Conservation (phyloP, 352 stramenopile species). For the Globisporangium parvum region DNA sequence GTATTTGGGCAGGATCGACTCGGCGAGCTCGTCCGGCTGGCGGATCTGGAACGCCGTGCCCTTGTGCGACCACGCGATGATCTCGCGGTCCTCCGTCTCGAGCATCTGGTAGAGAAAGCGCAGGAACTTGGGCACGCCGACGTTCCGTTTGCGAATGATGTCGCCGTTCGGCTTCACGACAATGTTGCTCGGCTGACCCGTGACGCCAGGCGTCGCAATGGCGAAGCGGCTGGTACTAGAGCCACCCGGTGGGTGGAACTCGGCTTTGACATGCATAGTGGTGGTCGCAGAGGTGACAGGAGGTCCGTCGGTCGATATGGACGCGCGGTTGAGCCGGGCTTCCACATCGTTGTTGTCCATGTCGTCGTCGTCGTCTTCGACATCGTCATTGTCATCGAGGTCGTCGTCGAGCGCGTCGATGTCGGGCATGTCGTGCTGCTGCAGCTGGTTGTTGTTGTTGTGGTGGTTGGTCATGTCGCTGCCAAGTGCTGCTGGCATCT, state of each 20-base stretch:
- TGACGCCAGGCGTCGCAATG: neutral
- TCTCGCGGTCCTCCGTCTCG: constrained; percentile 42
- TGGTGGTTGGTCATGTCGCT: neutral
- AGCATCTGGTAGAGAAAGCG: constrained; percentile 67
- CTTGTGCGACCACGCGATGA: constrained; percentile 63
- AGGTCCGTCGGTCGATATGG: neutral
- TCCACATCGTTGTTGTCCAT: constrained; percentile 10
- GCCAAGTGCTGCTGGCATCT: neutral
- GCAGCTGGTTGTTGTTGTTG: neutral
- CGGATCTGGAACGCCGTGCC: constrained; percentile 73
- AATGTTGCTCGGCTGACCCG: neutral
- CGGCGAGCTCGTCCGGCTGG: constrained; percentile 46
- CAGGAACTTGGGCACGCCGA: constrained; percentile 65
- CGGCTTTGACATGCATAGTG: neutral
- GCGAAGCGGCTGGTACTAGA: neutral
- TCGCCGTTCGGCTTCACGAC: neutral
- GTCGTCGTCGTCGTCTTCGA: constrained; percentile 7
- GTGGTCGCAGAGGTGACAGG: too few relatives aligned
- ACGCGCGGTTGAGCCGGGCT: neutral
- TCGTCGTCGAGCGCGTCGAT: constrained; percentile 9
- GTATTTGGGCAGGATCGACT: constrained; percentile 56
- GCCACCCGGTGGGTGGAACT: neutral
- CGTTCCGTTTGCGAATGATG: constrained; percentile 44
- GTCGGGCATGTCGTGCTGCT: neutral
- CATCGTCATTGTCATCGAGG: constrained; percentile 7